Evolutionary conservation across 345 rosid species (phyloP).

Genomic region (Salix udensis): DNA sequence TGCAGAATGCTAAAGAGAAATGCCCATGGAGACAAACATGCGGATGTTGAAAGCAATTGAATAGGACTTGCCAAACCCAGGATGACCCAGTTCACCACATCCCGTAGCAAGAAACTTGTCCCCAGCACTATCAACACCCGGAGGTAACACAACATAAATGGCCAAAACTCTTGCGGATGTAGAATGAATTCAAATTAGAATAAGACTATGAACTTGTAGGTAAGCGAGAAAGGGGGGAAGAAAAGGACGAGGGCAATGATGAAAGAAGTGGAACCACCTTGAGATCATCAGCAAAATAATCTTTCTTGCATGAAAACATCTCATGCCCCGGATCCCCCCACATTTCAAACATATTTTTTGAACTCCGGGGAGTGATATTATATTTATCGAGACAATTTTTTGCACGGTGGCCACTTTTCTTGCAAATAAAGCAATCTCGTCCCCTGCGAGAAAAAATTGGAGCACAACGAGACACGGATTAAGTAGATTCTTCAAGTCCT

Average conservation of each 20-base stretch:
- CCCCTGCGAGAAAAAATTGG: conserved; percentile 46
- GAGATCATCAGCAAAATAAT: conserved; percentile 61
- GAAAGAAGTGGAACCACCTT: conserved; percentile 45
- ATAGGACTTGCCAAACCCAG: conserved; percentile 69
- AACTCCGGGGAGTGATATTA: conserved; percentile 33
- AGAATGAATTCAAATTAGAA: conserved; percentile 20
- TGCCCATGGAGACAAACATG: not conserved
- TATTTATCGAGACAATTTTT: conserved; percentile 76
- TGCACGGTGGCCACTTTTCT: conserved; percentile 67
- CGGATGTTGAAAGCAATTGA: not conserved
- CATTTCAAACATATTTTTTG: conserved; percentile 64
- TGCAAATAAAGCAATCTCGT: conserved; percentile 73
- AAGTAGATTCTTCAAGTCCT: not conserved
- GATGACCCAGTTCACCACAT: conserved; percentile 85
- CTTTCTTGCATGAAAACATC: conserved; percentile 72
- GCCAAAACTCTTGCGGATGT: conserved; percentile 70
- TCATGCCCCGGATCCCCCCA: conserved; percentile 79
- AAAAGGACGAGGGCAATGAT: not conserved
- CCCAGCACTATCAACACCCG: conserved; percentile 30
- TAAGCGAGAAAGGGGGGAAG: not conserved
- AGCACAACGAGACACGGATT: not conserved
- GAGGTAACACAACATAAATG: conserved; percentile 68
- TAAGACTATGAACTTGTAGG: not conserved
- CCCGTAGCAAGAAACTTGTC: conserved; percentile 75
- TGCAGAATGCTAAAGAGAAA: not conserved